Conservation (phyloP, 148 eudicot species). For the Camellia sinensis region DNA sequence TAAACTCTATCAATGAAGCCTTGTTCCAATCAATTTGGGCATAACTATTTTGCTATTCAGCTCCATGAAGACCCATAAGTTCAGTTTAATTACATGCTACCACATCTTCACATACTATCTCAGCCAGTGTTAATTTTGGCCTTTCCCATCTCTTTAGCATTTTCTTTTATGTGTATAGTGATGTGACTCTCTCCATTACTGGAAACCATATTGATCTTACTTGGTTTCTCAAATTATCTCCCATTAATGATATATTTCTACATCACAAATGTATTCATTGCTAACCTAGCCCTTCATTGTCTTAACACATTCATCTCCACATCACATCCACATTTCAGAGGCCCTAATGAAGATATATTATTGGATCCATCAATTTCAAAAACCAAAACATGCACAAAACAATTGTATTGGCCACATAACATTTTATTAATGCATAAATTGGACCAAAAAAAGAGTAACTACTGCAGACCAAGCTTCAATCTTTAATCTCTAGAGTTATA, state of each 20-base stretch:
- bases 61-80: background rate
- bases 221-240: background rate
- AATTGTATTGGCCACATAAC: no score
- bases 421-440: background rate
- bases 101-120: background rate
- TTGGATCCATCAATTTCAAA: background rate
- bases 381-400: background rate
- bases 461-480: background rate
- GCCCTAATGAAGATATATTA: background rate
- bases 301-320: constrained; percentile 1
- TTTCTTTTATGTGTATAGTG: background rate
- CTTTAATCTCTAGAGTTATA: background rate
- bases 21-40: background rate
- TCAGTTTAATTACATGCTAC: background rate
- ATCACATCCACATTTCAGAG: background rate
- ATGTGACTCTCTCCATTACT: background rate
- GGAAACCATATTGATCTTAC: no score
- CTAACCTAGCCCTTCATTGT: background rate
- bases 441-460: background rate
- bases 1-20: background rate
- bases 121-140: background rate
- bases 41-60: background rate
- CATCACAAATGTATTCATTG: background rate
- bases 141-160: background rate
- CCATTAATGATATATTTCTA: background rate